A percentile compares a stretch with the other conserved stretches of the same genome.
Conservation (phyloP, 1,139 yeast species). For the Hanseniaspora gamundiae region DNA sequence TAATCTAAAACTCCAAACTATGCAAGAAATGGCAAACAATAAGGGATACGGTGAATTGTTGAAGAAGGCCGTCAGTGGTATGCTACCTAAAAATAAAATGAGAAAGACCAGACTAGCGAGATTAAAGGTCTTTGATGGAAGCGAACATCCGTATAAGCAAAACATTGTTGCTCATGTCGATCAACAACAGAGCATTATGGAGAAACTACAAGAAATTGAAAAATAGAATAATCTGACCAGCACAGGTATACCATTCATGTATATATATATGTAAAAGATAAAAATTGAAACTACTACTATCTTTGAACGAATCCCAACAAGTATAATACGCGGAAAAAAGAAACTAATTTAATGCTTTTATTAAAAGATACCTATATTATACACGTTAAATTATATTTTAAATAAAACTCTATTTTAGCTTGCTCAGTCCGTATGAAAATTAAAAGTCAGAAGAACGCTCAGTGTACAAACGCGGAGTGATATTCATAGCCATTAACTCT, state of each 20-base stretch:
- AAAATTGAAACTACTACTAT: not conserved
- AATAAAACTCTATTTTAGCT: too few relatives aligned
- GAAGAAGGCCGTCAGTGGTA: conserved; percentile 80
- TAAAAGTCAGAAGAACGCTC: conserved; percentile 34
- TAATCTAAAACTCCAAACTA: conserved; percentile 66
- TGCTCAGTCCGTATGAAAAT: conserved; percentile 1
- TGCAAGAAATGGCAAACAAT: conserved; percentile 65
- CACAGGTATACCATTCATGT: conserved; percentile 6
- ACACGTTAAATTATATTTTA: too few relatives aligned
- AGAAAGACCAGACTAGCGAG: conserved; percentile 73
- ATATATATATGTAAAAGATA: not conserved
- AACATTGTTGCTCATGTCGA: conserved; percentile 83
- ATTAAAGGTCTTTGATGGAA: conserved; percentile 76
- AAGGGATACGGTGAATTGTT: conserved; percentile 80
- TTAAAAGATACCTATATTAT: not conserved
- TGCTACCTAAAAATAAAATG: conserved; percentile 87
- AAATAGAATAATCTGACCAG: not conserved
- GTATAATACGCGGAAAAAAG: too few relatives aligned
- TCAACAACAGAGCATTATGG: conserved; percentile 45
- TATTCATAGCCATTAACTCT: conserved; percentile 91
- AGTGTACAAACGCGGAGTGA: conserved; percentile 74
- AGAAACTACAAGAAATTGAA: conserved; percentile 14
- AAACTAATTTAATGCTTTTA: too few relatives aligned
- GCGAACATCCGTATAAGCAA: conserved; percentile 73
- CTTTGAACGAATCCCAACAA: too few relatives aligned